phyloP scores from a whole-genome alignment of 2,329 filamentous ascomycete genomes.

The Colletotrichum godetiae region DNA sequence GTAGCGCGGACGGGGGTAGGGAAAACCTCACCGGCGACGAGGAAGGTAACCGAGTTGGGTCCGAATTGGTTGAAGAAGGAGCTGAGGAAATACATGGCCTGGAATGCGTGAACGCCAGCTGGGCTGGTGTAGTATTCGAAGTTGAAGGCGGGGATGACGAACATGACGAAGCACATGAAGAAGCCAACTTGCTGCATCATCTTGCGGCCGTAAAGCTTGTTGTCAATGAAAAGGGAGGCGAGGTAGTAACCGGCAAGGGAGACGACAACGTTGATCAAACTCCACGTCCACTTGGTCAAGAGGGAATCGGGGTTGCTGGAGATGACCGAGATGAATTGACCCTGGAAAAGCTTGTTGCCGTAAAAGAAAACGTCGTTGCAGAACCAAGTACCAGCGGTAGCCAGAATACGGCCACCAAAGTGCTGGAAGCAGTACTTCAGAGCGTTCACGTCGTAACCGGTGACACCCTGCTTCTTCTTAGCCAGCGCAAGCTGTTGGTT shows the following conservation, averaged over 20 bases:
- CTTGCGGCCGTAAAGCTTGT: constrained; percentile 96
- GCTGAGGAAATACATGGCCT: constrained; percentile 97
- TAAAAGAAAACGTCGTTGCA: constrained; percentile 99
- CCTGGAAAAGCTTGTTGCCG: constrained; percentile 98
- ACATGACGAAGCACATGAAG: constrained; percentile 92
- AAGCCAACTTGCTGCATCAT: constrained; percentile 97
- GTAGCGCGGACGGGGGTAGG: constrained; percentile 93
- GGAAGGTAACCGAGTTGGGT: constrained; percentile 95
- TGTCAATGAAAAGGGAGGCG: constrained; percentile 89
- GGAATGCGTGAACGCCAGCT: constrained; percentile 85
- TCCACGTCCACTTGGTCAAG: constrained; percentile 92
- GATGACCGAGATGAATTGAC: constrained; percentile 87
- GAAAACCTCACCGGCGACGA: constrained; percentile 96
- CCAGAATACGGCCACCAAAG: constrained; percentile 87
- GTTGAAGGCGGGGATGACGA: constrained; percentile 90
- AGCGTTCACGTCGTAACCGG: constrained; percentile 91
- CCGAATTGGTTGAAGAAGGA: constrained; percentile 99
- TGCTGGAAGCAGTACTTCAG: constrained; percentile 81
- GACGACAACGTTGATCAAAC: constrained; percentile 89
- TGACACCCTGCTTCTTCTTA: constrained; percentile 83
- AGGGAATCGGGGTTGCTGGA: constrained; percentile 76
- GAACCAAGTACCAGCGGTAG: constrained; percentile 92
- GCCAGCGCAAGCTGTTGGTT: constrained; percentile 83
- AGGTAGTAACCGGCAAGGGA: constrained; percentile 90
- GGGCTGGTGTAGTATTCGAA: constrained; percentile 83